Percentiles rank a stretch among this genome's conserved stretches.
phyloP scores from a whole-genome alignment of 148 eudicot genomes.

The Beta vulgaris region DNA sequence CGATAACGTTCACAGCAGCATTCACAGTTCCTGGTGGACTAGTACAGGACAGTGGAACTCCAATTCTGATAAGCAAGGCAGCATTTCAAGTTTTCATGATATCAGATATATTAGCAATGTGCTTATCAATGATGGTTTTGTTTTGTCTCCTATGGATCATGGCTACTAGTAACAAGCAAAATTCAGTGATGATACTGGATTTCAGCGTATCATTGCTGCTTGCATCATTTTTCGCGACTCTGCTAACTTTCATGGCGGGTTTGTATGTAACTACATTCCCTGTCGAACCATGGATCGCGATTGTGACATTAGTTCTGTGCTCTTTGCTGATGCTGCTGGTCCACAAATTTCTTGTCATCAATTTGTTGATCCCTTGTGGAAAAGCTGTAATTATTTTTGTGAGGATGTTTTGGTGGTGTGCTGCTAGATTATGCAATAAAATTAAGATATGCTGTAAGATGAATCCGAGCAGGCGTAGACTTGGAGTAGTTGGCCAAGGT shows the following conservation, averaged over 20 bases:
- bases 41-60: not conserved
- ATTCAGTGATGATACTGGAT: not conserved
- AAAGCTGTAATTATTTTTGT: not conserved
- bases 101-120: not conserved
- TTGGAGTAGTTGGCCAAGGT: not conserved
- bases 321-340: not conserved
- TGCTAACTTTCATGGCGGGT: not conserved
- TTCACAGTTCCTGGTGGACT: not conserved
- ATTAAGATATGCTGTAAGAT: not conserved
- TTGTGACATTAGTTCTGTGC: not conserved
- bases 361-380: not conserved
- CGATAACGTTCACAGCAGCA: constrained; percentile 1
- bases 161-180: not conserved
- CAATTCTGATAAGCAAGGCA: not conserved
- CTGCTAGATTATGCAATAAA: not conserved
- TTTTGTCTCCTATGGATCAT: not conserved
- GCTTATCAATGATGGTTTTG: not conserved
- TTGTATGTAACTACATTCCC: not conserved
- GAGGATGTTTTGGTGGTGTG: not conserved
- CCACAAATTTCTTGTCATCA: not conserved
- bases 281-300: not conserved
- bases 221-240: not conserved
- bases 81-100: not conserved
- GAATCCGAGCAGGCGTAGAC: not conserved
- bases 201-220: not conserved